Base-by-base conservation (phyloP, 371 early-diverging fungal species). In the Mortierella sp. region DNA sequence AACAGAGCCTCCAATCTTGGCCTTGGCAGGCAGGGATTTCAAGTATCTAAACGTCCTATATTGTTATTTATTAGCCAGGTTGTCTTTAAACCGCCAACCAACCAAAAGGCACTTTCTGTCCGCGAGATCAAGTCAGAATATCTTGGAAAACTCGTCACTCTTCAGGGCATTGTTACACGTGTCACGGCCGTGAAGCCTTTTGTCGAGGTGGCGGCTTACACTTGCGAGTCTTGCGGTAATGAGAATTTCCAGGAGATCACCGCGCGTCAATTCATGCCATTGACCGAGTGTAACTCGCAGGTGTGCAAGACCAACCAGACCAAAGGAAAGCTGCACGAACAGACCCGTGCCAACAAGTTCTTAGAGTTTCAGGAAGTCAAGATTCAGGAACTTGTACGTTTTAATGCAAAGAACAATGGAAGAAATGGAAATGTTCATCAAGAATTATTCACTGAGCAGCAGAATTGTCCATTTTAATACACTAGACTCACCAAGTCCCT, bases 161-260 rank as follows among this genome's bases (percentile, higher is more conserved):
- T 99, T 35, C 91, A 95, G 59, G 99, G 99, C 47, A 97, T 99
- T 62, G 96, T 99, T 17, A 99, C 99, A 5, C 93, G 98, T 60
- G 96, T 97, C 42, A 91, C 94, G n/a, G 98, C 98, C 72, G 98
- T 99, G 42, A 97, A 97, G 72, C 99, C 99, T 9, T 89, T 93
- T 72, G 88, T 97, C 54, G 89, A 90, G 31, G 99, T 99, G 67
- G 92, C 95, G 61, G 95, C 98, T 1, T 97, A 97, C 87, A 91
- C 92, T 68, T 99, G 99, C 87, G 99, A 99, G 75, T 87, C 91
- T 42, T 99, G 99, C 86, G 99, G 99, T 17, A 86, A 90, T 83
- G 99, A 99, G 87, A 93, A 97, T 59, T 99, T 98, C 86, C 98
- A 99, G 87, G 96, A 97, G 83, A 94, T 99, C 65, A 93, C 90